Percentiles rank a stretch among this genome's conserved stretches.
These are phyloP conservation scores for Beauveria australis DNA, from an alignment of 2,329 filamentous ascomycete genomes.

Conservation along the genomic window DNA sequence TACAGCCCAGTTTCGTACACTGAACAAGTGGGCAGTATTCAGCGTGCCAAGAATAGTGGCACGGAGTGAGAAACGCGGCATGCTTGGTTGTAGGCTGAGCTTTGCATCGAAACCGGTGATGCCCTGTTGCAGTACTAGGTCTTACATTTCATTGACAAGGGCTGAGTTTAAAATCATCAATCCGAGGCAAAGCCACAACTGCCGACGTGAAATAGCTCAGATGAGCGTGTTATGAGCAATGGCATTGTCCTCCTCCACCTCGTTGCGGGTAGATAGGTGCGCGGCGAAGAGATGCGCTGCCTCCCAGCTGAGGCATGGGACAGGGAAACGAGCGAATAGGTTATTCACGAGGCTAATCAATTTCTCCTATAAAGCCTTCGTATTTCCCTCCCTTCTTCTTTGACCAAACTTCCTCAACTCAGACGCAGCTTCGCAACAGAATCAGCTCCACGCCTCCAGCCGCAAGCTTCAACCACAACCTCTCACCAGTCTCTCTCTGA, in stretches of 20 bases:
- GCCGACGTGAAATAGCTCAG: background rate
- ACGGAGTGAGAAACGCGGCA: background rate
- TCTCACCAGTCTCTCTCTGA: background rate
- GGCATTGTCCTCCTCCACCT: background rate
- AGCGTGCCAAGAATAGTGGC: background rate
- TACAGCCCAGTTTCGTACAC: background rate
- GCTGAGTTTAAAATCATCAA: background rate
- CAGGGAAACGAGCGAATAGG: background rate
- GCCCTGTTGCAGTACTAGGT: background rate
- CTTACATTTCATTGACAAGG: background rate
- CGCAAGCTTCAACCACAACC: background rate
- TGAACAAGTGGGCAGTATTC: background rate
- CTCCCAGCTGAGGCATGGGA: background rate
- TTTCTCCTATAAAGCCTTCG: background rate
- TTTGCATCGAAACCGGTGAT: background rate
- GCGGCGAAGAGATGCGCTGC: background rate
- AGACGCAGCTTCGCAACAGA: background rate
- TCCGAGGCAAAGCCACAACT: background rate
- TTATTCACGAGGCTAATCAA: background rate
- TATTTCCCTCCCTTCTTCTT: background rate
- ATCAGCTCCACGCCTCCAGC: background rate
- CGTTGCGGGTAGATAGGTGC: background rate
- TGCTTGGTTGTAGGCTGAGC: background rate
- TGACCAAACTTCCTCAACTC: background rate
- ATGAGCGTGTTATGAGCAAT: background rate